phyloP scores from a whole-genome alignment of 345 rosid species.

The Eutrema heterophyllum region DNA sequence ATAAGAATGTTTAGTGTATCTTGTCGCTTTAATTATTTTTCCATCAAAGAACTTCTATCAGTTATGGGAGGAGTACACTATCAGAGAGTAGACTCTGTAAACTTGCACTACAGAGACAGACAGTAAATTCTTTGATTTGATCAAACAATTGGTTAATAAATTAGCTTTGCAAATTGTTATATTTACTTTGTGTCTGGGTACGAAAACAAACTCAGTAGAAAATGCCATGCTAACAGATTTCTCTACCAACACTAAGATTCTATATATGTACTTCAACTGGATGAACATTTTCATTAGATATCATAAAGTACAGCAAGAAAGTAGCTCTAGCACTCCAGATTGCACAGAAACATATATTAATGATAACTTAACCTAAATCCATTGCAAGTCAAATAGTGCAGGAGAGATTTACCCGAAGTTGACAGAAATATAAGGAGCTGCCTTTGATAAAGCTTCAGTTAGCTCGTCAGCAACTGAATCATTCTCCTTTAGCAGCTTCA shows the following conservation, averaged over 20 bases:
- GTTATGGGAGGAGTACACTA: background rate
- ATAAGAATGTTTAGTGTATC: background rate
- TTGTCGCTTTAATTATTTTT: background rate
- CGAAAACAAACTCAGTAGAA: background rate
- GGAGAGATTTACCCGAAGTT: slow-evolving; percentile 51
- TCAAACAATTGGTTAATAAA: background rate
- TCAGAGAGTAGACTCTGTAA: background rate
- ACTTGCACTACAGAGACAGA: background rate
- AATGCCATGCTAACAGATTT: background rate
- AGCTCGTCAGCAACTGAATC: slow-evolving; percentile 42
- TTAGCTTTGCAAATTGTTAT: background rate
- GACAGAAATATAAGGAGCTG: slow-evolving; percentile 58
- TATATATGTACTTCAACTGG: background rate
- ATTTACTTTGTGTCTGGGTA: background rate
- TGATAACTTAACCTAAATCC: slow-evolving; percentile 2
- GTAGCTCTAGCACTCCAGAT: background rate
- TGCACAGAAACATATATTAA: background rate
- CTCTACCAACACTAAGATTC: background rate
- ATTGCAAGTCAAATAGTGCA: slow-evolving; percentile 6
- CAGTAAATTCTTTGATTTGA: background rate
- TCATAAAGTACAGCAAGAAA: background rate
- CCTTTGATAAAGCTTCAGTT: slow-evolving; percentile 59
- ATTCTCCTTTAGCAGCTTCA: slow-evolving; percentile 44
- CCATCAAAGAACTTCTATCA: background rate
- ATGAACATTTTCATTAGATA: background rate